These are phyloP conservation scores for Aspergillus carlsbadensis DNA, from an alignment of 495 filamentous ascomycete genomes.

Conservation along the genomic window DNA sequence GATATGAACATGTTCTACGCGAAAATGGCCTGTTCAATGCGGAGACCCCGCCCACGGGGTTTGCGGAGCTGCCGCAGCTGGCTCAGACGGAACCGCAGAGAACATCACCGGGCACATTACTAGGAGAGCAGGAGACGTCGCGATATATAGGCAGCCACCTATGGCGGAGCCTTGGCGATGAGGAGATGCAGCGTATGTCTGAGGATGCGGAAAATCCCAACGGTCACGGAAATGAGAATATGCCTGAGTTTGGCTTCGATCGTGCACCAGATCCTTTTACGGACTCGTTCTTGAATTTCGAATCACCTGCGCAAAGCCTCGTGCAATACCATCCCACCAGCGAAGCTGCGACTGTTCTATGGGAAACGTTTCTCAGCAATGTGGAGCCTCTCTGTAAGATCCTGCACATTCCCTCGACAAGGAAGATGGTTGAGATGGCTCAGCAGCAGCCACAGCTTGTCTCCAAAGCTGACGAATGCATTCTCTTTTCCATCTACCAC, in stretches of 20 bases:
- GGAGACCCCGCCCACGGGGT: too few relatives aligned
- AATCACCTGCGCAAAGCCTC: too few relatives aligned
- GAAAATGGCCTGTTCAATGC: too few relatives aligned
- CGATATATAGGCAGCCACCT: conserved; percentile 32
- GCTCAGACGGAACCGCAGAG: too few relatives aligned
- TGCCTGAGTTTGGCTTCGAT: too few relatives aligned
- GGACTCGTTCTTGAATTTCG: too few relatives aligned
- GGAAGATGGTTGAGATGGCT: conserved; percentile 42
- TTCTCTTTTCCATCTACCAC: conserved; percentile 53
- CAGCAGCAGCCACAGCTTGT: conserved; percentile 30
- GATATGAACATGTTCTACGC: too few relatives aligned
- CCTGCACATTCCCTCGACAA: conserved; percentile 64
- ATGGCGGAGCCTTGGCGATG: neutral
- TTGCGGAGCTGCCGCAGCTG: too few relatives aligned
- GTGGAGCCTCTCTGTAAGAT: conserved; percentile 70
- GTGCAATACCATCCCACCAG: too few relatives aligned
- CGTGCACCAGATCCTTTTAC: too few relatives aligned
- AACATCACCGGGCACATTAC: too few relatives aligned
- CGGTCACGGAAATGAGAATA: conserved; percentile 21
- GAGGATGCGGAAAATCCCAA: conserved; percentile 20
- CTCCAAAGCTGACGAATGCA: conserved; percentile 37
- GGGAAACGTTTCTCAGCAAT: conserved; percentile 67
- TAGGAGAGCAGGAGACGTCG: too few relatives aligned
- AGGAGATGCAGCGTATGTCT: conserved; percentile 36
- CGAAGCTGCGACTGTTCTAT: conserved; percentile 33